phyloP scores from a whole-genome alignment of 176 grass and related monocot genomes.

The Stipa capillata region DNA sequence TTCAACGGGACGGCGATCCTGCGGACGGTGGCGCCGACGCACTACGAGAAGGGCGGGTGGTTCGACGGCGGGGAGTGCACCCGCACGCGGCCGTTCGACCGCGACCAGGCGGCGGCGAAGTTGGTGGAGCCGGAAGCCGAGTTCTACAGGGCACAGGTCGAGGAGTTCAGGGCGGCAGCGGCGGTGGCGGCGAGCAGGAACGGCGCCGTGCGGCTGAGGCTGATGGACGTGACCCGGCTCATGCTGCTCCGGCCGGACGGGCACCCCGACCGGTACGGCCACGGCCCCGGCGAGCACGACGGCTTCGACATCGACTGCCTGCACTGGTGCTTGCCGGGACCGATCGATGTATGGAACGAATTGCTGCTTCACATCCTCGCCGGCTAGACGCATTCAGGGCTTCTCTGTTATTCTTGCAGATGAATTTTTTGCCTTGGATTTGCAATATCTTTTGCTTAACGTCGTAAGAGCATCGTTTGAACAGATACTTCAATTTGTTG shows the following conservation, averaged over 20 bases:
- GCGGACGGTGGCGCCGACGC: slow-evolving; percentile 44
- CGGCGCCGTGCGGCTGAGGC: slow-evolving; percentile 28
- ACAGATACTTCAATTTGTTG: neutral
- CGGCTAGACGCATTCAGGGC: neutral
- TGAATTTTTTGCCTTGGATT: no score
- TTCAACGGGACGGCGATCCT: slow-evolving; percentile 43
- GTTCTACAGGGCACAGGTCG: slow-evolving; percentile 27
- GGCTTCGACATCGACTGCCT: slow-evolving; percentile 70
- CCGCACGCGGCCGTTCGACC: slow-evolving; percentile 2
- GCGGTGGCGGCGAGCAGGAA: neutral
- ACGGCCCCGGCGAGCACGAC: slow-evolving; percentile 27
- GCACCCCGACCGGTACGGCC: slow-evolving; percentile 65
- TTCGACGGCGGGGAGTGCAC: slow-evolving; percentile 53
- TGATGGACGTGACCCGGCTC: slow-evolving; percentile 57
- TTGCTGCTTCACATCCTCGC: slow-evolving; percentile 46
- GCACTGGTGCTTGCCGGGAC: slow-evolving; percentile 85
- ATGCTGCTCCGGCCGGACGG: slow-evolving; percentile 56
- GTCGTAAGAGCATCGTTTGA: neutral
- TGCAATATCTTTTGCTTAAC: neutral
- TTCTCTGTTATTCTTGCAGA: neutral
- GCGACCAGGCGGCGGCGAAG: slow-evolving; percentile 26
- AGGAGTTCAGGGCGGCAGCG: slow-evolving; percentile 21
- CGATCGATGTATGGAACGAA: slow-evolving; percentile 79
- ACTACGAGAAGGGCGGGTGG: slow-evolving; percentile 42
- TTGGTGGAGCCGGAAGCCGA: slow-evolving; percentile 28